Evolutionary conservation across 2,329 filamentous ascomycete species (phyloP).

Genomic region (Microsporum audouinii): DNA sequence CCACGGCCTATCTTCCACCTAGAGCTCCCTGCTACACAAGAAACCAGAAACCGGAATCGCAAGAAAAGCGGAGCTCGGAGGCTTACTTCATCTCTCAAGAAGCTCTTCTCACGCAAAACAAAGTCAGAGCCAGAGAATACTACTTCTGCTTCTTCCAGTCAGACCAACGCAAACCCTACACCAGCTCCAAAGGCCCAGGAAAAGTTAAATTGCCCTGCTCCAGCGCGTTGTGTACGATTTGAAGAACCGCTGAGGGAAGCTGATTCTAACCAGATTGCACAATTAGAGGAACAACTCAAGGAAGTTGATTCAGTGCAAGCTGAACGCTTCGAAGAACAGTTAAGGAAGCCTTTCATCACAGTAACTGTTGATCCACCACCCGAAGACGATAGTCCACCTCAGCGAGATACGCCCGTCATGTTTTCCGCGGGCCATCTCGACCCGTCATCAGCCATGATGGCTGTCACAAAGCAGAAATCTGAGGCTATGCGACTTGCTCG

Average conservation of each 20-base stretch:
- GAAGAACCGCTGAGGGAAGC: neutral
- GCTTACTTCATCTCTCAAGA: slow-evolving; percentile 10
- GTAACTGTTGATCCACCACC: neutral
- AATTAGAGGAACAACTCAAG: neutral
- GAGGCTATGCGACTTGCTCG: slow-evolving; percentile 38
- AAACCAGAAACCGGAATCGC: slow-evolving; percentile 5
- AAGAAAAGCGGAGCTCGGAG: slow-evolving; percentile 7
- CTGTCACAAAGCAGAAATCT: slow-evolving; percentile 39
- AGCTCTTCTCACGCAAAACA: slow-evolving; percentile 9
- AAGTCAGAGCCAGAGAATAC: slow-evolving; percentile 6
- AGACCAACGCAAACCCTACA: neutral
- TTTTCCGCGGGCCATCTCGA: slow-evolving; percentile 26
- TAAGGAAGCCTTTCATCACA: neutral
- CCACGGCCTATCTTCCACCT: neutral
- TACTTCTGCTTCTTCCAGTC: neutral
- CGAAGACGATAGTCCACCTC: neutral
- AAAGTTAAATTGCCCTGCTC: too few species aligned
- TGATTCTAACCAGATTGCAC: neutral
- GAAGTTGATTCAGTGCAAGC: neutral
- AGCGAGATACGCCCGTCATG: slow-evolving; percentile 16
- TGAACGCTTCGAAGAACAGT: neutral
- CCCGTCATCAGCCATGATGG: slow-evolving; percentile 33
- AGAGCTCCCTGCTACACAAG: slow-evolving; percentile 2
- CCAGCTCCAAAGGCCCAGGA: neutral
- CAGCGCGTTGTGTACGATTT: neutral